Base-by-base conservation (phyloP, 2,329 filamentous ascomycete genomes). In the Venturia pyrina region DNA sequence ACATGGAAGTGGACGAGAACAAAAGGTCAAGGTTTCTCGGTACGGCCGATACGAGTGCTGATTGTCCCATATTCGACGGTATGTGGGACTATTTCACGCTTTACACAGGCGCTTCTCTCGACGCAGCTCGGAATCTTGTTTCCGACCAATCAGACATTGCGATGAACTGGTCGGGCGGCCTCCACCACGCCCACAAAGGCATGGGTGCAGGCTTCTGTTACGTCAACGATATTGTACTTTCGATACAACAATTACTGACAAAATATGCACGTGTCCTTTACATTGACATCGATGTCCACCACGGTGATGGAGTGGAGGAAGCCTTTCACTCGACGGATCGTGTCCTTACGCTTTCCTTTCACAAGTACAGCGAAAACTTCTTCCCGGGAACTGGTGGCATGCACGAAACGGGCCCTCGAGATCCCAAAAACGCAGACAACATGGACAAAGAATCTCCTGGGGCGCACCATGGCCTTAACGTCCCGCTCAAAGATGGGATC, bases 131-230 rank as follows among this genome's bases (percentile, higher is more conserved):
- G 68, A 96, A 96, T 74, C 86, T 99, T 46, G 89, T 88, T 74
- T 89, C 90, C 72, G 83, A 87, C 61, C 90, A 96, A 77, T 91
- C 92, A 40, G 91, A 98, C 73, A 97, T 99, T 73, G 95, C 95
- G 65, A 92, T 99, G 73, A 96, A 96, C 72, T 99, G 95, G 95
- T 95, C 92, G 21, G 95, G 95, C 44, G 95, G 95, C 13, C 84
- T 99, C 40, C 95, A 99, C 76, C 95, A 99, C 73, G 95, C 95
- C 59, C 97, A 98, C 77, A 95, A 93, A 74, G 86, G 89, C 64
- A 92, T 96, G 77, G 93, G 95, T 0, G 93, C 89, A 17, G 95
- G 95, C 0, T 99, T 99, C 77, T 99, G 95, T 80, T 99, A 99
- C 79, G 92, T 98, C 79, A 99, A 99, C 76, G 95, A 99, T 77